Evolutionary conservation across 352 stramenopile genomes (phyloP).

Genomic region (Discostella stelligera): DNA sequence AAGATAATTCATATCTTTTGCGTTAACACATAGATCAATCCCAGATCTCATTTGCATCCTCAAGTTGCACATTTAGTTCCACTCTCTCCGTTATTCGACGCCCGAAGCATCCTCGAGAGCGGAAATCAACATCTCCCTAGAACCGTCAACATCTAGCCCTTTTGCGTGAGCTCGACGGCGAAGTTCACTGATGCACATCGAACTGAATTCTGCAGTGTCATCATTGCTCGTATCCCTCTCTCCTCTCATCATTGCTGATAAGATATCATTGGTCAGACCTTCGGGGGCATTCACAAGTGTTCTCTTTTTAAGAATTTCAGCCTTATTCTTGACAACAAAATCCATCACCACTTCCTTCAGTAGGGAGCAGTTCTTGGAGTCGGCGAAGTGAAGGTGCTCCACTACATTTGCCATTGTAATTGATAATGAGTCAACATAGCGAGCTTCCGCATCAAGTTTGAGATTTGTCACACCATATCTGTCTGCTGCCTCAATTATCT

Average conservation of each 20-base stretch:
- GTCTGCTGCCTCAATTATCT: slow-evolving; percentile 5
- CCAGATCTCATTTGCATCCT: too few species aligned
- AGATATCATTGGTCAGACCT: not conserved
- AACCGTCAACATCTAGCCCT: not conserved
- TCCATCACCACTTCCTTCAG: slow-evolving; percentile 6
- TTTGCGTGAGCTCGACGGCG: slow-evolving; percentile 1
- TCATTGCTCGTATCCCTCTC: not conserved
- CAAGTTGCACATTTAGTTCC: too few species aligned
- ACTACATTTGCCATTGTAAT: not conserved
- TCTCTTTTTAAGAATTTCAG: slow-evolving; percentile 2
- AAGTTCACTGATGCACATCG: slow-evolving; percentile 7
- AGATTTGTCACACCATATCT: slow-evolving; percentile 14
- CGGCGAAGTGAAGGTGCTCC: not conserved
- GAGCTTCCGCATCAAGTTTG: slow-evolving; percentile 9
- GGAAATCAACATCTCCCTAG: not conserved
- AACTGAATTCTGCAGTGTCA: not conserved
- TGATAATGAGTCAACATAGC: slow-evolving; percentile 4
- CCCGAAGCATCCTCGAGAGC: not conserved
- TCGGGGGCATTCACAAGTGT: not conserved
- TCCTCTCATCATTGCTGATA: slow-evolving; percentile 3
- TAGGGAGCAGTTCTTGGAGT: slow-evolving; percentile 1
- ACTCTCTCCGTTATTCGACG: too few species aligned
- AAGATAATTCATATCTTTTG: too few species aligned
- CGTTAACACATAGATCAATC: too few species aligned
- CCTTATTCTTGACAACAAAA: slow-evolving; percentile 9